Evolutionary conservation across 164 flowering plant species (phyloP), one percentile per base, ranked within the genome.

Genomic region (Nelumbo lutea): DNA sequence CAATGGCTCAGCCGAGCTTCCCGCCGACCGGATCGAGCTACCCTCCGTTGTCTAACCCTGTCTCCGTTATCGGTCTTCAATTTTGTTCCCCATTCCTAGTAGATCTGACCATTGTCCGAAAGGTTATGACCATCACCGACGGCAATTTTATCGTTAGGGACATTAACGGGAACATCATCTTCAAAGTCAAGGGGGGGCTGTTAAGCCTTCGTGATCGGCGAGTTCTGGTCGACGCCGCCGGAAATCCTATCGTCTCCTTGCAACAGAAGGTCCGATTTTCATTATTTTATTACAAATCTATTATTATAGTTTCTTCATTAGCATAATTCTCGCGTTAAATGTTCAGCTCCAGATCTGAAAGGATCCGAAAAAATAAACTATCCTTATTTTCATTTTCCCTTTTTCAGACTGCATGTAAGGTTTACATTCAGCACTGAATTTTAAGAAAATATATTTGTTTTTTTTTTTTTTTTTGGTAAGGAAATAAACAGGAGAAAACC

Each of bases 111-210:
- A 68, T 88, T 2, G 72, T 75, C 4, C 72, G 73, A 50, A 80
- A 82, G 77, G 66, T 83, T 1, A 13, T 84, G 59, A 77, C 83
- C 55, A n/a, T 83, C 5, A 66, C 73, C 0, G 89, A 86, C 2
- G 86, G 87, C 4, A 80, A 67, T 66, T 88, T 87, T 15, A 76
- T 53, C 3, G 81, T 86, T 42, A 78, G 81, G 0, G 92, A 90
- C 66, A 58, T 61, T 5, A 82, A 84, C 51, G 87, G 83, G 14
- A 81, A 70, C 72, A 13, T 79, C 67, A 47, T 89, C 15, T 86
- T 89, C 78, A 81, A 71, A 61, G 80, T 87, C 14, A 82, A 83
- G 58, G 90, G 83, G 1, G 38, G 63, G 4, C 13, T 76, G 3
- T 43, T 79, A 9, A 80, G 76, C 71, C 61, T 87, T 41, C 86